These are phyloP conservation scores for Bromus sterilis DNA, from an alignment of 176 grass and related monocot genomes.

Conservation along the genomic window DNA sequence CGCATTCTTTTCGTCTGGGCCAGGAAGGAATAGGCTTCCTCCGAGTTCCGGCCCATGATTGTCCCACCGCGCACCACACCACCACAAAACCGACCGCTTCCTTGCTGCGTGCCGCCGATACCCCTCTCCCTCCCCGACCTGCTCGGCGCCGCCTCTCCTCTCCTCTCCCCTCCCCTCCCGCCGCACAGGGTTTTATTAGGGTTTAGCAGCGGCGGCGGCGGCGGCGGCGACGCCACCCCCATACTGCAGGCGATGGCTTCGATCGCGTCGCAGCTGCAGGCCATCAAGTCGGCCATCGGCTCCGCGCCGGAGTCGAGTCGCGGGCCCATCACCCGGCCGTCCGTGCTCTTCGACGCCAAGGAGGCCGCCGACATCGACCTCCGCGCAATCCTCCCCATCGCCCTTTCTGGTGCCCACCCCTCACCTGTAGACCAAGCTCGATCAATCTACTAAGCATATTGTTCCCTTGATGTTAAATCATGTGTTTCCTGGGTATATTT, in stretches of 20 bases:
- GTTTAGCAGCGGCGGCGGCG: conserved; percentile 20
- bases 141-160: neutral
- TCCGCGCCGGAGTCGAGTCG: conserved; percentile 27
- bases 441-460: neutral
- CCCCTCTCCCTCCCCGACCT: neutral
- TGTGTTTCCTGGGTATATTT: neutral
- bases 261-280: conserved; percentile 71
- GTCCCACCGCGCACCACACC: neutral
- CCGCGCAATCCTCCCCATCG: conserved; percentile 65
- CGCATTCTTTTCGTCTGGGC: too few species aligned
- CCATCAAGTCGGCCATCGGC: conserved; percentile 62
- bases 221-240: neutral
- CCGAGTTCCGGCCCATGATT: neutral
- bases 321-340: conserved; percentile 53
- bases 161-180: neutral
- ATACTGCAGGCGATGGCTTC: conserved; percentile 25
- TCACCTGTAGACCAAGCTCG: neutral
- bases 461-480: neutral
- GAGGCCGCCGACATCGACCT: conserved; percentile 78
- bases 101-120: neutral
- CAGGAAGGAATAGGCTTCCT: too few species aligned
- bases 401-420: conserved; percentile 46
- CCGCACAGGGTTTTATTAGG: conserved; percentile 54
- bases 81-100: neutral
- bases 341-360: conserved; percentile 64